Evolutionary conservation across 2,329 filamentous ascomycete genomes (phyloP).

Genomic region (Fusarium fujikuroi): DNA sequence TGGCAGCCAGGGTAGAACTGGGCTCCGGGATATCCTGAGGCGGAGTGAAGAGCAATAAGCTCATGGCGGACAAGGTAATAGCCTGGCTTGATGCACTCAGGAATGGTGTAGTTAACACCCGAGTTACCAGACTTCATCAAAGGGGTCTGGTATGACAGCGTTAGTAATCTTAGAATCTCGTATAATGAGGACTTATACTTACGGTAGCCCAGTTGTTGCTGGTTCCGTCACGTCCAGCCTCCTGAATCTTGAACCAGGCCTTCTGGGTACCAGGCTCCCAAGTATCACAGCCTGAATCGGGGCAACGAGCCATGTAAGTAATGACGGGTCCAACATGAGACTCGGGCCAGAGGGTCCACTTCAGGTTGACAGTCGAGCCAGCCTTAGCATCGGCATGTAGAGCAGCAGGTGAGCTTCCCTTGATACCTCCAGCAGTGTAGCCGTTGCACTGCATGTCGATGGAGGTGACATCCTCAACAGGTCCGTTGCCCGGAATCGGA

Average conservation of each 20-base stretch:
- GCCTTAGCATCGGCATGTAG: conserved; percentile 65
- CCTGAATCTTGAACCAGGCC: conserved; percentile 67
- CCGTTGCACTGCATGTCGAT: conserved; percentile 68
- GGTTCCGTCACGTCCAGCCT: conserved; percentile 61
- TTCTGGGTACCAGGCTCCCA: conserved; percentile 59
- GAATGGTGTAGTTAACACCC: conserved; percentile 63
- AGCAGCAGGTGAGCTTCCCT: conserved; percentile 61
- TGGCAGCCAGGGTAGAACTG: conserved; percentile 70
- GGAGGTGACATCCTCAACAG: conserved; percentile 62
- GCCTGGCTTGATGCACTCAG: conserved; percentile 61
- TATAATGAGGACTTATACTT: conserved; percentile 21
- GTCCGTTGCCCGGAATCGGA: conserved; percentile 67
- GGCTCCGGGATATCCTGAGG: conserved; percentile 60
- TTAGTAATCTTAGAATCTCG: background rate
- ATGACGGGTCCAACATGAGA: conserved; percentile 65
- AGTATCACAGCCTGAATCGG: conserved; percentile 60
- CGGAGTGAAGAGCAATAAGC: conserved; percentile 64
- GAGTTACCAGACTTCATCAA: conserved; percentile 59
- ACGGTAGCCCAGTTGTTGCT: conserved; percentile 60
- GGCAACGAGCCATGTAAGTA: conserved; percentile 70
- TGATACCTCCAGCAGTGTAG: conserved; percentile 58
- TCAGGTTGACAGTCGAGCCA: conserved; percentile 63
- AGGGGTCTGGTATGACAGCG: conserved; percentile 44
- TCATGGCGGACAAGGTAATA: conserved; percentile 70
- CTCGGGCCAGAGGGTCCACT: conserved; percentile 64